Conservation (phyloP, 331 rosid species). For the Quercus lobata region DNA sequence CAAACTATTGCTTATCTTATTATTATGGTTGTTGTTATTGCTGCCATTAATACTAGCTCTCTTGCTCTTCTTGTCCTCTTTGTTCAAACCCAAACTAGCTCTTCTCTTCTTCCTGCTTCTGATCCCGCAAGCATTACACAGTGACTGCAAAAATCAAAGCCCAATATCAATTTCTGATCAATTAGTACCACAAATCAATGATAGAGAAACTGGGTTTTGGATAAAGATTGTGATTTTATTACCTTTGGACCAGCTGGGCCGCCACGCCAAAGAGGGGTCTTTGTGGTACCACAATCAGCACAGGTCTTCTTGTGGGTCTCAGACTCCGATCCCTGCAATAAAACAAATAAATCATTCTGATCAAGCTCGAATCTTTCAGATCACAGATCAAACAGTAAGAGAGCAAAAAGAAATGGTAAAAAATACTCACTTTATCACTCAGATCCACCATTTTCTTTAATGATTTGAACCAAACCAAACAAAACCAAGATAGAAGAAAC, state of each 20-base stretch:
- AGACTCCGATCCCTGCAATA: slow-evolving; percentile 63
- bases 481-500: slow-evolving; percentile 14
- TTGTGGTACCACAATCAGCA: slow-evolving; percentile 81
- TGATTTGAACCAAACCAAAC: slow-evolving; percentile 29
- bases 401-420: not conserved
- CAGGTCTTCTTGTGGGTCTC: slow-evolving; percentile 68
- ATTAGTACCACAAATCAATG: not conserved
- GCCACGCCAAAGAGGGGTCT: slow-evolving; percentile 88
- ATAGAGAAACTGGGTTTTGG: not conserved
- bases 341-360: slow-evolving; percentile 12
- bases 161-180: not conserved
- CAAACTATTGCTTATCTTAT: slow-evolving; percentile 50
- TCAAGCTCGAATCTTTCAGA: not conserved
- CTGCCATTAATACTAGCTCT: slow-evolving; percentile 20
- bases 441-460: slow-evolving; percentile 53
- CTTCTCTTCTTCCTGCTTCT: slow-evolving; percentile 95
- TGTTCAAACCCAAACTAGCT: slow-evolving; percentile 68
- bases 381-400: not conserved
- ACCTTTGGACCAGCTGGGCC: slow-evolving; percentile 96
- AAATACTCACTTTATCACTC: slow-evolving; percentile 49
- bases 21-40: not conserved
- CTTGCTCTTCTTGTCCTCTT: slow-evolving; percentile 53
- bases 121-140: slow-evolving; percentile 98
- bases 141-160: slow-evolving; percentile 53
- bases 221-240: not conserved